Evolutionary conservation across 768 basidiomycete genomes (phyloP), one percentile per base, ranked within the genome.

Genomic region (Boletus huronensis): DNA sequence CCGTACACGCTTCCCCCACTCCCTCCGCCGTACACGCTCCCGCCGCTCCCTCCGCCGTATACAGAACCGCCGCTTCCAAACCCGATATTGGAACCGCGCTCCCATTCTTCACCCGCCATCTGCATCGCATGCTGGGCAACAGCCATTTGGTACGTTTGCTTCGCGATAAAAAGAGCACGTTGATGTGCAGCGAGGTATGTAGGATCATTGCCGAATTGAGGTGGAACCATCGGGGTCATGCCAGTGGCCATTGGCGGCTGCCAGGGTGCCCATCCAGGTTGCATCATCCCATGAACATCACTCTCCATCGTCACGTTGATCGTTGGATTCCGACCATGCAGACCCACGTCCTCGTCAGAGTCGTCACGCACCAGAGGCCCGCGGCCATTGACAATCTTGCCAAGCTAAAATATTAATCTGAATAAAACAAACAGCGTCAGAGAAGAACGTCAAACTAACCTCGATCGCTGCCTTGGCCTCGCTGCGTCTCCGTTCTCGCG

Each of bases 91-190:
- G 88, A 90, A 7, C 82, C 80, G 32, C 91, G 84, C 66, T 94
- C 92, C 92, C 92, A 94, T 66, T 93, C 90, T 31, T 93, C 92
- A 19, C 81, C 90, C n/a, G 92, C 92, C 8, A 85, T 83, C 8
- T 84, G 87, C 81, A 93, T 87, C 5, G 92, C 92, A 60, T 93
- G 92, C 69, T 92, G 92, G 6, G 92, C 92, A 40, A 94, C 87
- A 3, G 92, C 88, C 76, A 88, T 83, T 70, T 93, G 92, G 65
- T 91, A 94, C 4, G 91, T 84, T 69, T 93, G 92, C 70, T 93
- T 93, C 49, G 92, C 92, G 52, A 78, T 72, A 74, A 90, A 74
- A 82, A 94, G 90, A 3, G 92, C 92, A 54, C 90, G 90, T 67
- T 93, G 91, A 67, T 94, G 92, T 17, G 90, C 90, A 5, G 77